Conservation (phyloP, 768 basidiomycete species). For the Amanita thiersii region DNA sequence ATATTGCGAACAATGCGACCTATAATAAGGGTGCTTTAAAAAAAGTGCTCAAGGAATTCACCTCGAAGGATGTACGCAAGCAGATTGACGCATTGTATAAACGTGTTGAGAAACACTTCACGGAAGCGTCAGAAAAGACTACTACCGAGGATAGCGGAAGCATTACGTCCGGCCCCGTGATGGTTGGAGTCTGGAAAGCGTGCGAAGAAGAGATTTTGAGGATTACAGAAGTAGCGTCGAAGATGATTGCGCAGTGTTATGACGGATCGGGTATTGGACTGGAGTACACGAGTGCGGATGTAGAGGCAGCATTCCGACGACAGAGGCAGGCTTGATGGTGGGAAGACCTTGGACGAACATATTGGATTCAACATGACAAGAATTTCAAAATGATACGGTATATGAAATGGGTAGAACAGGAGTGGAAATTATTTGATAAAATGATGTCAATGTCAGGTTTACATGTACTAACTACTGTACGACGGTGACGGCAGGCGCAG, state of each 20-base stretch:
- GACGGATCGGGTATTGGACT: slow-evolving; percentile 59
- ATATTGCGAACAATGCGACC: slow-evolving; percentile 65
- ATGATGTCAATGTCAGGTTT: too few relatives aligned
- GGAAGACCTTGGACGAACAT: not conserved
- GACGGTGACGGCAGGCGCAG: too few relatives aligned
- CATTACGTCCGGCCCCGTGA: slow-evolving; percentile 52
- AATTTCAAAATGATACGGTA: too few relatives aligned
- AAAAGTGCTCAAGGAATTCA: slow-evolving; percentile 79
- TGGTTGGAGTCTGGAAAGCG: slow-evolving; percentile 85
- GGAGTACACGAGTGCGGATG: slow-evolving; percentile 69
- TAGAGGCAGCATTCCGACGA: slow-evolving; percentile 71
- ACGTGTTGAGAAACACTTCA: slow-evolving; percentile 94
- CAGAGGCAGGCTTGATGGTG: slow-evolving; percentile 31
- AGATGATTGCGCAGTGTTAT: slow-evolving; percentile 74
- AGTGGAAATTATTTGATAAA: too few relatives aligned
- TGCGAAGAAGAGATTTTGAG: slow-evolving; percentile 79
- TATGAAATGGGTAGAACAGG: too few relatives aligned
- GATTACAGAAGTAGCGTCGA: slow-evolving; percentile 61
- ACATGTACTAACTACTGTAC: too few relatives aligned
- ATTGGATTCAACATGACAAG: too few relatives aligned
- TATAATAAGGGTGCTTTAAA: slow-evolving; percentile 77
- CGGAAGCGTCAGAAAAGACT: slow-evolving; percentile 65
- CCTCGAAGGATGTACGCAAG: slow-evolving; percentile 84
- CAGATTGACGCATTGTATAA: slow-evolving; percentile 80
- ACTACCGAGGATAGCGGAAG: slow-evolving; percentile 48